phyloP scores from a whole-genome alignment of 306 rosid species.

The Chamaecrista fasciculata region DNA sequence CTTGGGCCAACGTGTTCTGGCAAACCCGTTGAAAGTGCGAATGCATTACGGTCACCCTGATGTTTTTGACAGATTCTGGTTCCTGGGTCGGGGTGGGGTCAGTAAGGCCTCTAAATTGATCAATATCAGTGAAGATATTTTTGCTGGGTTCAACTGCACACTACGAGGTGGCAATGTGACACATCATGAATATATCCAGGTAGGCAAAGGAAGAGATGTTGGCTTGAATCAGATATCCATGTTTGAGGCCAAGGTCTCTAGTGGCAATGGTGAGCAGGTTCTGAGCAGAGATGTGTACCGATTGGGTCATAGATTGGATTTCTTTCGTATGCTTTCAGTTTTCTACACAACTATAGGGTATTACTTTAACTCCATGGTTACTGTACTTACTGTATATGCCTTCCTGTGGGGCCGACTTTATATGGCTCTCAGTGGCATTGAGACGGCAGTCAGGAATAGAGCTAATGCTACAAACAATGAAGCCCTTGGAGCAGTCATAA shows the following conservation, averaged over 20 bases:
- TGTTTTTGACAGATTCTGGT: conserved; percentile 95
- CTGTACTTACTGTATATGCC: conserved; percentile 66
- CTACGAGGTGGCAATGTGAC: conserved; percentile 94
- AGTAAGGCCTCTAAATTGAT: conserved; percentile 94
- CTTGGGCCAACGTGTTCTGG: conserved; percentile 87
- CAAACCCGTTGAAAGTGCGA: conserved; percentile 90
- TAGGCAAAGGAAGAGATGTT: conserved; percentile 97
- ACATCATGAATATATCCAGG: conserved; percentile 94
- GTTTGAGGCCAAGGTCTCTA: conserved; percentile 94
- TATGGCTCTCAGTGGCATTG: conserved; percentile 90
- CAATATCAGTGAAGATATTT: conserved; percentile 95
- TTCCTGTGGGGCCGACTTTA: conserved; percentile 97
- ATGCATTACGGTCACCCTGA: conserved; percentile 99
- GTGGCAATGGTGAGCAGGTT: conserved; percentile 97
- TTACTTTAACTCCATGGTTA: conserved; percentile 75
- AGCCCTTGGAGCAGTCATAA: conserved; percentile 78
- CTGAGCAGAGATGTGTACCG: conserved; percentile 93
- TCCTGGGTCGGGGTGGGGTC: conserved; percentile 79
- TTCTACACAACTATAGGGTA: conserved; percentile 81
- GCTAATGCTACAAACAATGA: conserved; percentile 49
- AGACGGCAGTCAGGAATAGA: conserved; percentile 25
- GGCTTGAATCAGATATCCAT: conserved; percentile 90
- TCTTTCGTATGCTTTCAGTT: conserved; percentile 94
- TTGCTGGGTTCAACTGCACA: conserved; percentile 95
- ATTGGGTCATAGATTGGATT: conserved; percentile 93